Conservation (phyloP, 352 stramenopile genomes). For the Phytopythium helicoides region DNA sequence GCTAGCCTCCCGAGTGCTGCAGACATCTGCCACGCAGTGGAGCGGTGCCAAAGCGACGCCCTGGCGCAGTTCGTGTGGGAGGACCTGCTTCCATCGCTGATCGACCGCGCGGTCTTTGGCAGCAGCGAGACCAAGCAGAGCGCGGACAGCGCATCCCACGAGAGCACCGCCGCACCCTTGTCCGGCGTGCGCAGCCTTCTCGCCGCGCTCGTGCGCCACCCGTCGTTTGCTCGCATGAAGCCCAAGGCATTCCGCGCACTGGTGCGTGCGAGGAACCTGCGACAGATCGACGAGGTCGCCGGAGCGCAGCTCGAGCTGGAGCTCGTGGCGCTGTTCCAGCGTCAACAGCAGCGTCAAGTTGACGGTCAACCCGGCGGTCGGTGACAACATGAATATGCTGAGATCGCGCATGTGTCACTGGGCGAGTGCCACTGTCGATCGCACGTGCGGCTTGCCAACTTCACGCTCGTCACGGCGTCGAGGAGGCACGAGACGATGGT, state of each 20-base stretch:
- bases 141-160: background rate
- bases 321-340: constrained; percentile 46
- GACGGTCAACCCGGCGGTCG: too few species aligned
- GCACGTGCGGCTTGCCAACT: background rate
- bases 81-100: constrained; percentile 32
- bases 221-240: constrained; percentile 25
- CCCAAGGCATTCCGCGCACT: constrained; percentile 59
- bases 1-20: background rate
- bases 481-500: too few species aligned
- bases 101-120: constrained; percentile 8
- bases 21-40: constrained; percentile 13
- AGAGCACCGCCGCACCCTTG: background rate
- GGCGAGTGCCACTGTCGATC: background rate
- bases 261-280: constrained; percentile 48
- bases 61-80: constrained; percentile 53
- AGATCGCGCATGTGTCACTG: background rate
- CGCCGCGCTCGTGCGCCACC: constrained; percentile 21
- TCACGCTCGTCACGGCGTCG: too few species aligned
- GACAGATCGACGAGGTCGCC: constrained; percentile 25
- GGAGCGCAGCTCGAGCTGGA: constrained; percentile 38
- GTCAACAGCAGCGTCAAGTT: background rate
- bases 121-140: constrained; percentile 1
- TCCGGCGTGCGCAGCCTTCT: constrained; percentile 14
- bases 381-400: too few species aligned
- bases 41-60: constrained; percentile 39